Evolutionary conservation across 2,329 filamentous ascomycete genomes (phyloP), one percentile per base, ranked within the genome.

Genomic region (Pseudocercospora musae): DNA sequence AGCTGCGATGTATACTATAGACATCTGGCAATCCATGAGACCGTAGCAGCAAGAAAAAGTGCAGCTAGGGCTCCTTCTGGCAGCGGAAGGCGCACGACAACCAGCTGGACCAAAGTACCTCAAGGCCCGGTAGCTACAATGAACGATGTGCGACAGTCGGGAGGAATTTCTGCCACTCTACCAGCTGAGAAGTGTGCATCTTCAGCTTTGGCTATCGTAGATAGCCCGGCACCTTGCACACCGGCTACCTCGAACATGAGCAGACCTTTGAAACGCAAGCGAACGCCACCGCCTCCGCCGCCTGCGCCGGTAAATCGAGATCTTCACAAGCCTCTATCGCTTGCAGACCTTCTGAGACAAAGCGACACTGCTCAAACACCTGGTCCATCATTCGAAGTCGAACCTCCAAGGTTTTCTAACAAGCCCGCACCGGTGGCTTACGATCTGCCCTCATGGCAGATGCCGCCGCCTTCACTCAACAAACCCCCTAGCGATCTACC

Each of bases 1-100:
- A 73, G 70, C 20, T 74, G 80, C 9, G 76, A 81, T 58, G 75
- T 82, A 50, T 77, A 78, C 68, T 82, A 82, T 69, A 76, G 77
- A 65, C 79, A 82, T 60, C 72, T 78, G 13, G 78, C 79, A 13
- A 72, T 80, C 5, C 79, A 81, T 67, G 75, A 78, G 65, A 80
- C 78, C 18, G 78, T 80, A 55, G 79, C 79, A 50, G 78, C 79
- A 64, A 72, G 79, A 21, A 78, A 77, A 23, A 74, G 76, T 1
- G 73, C 75, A 10, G 74, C 77, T 11, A 74, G 78, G 20, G 55
- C 53, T 40, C 5, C 37, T n/a, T 46, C 62, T 29, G 56, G 58
- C 13, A 29, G 53, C 15, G 25, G 40, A 15, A 60, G 44, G 50
- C 21, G 50, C n/a, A 48, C 46, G 18, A 42, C 58, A 10, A 44